Base-by-base conservation (phyloP, 257 asterid species). In the Nicotiana attenuata region DNA sequence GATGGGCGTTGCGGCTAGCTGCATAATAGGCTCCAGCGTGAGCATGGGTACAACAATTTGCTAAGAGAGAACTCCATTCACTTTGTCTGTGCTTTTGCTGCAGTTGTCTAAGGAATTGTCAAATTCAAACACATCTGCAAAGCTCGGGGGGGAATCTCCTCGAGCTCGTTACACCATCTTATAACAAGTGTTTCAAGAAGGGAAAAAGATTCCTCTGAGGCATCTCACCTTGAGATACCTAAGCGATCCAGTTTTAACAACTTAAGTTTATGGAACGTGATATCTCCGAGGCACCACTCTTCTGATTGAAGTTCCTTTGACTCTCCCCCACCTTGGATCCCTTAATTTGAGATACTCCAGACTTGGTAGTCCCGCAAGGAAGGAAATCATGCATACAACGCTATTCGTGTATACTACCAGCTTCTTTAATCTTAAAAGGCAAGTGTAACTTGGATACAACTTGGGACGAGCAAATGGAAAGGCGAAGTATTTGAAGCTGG, bases 111-210 rank as follows among this genome's bases (percentile, higher is more conserved):
- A 35, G 41, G 1, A 5, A 35, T 0, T 35, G 41, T 35, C 41
- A 35, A 35, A 31, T 33, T 33, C 0, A 5, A 33, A 33, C 7
- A 5, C 38, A 33, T 33, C 38, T 28, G 29, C 29, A 28, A 28
- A 28, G 29, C 29, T 28, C 29, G 29, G 29, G 29, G 29, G 0
- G 76, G 53, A 3, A 67, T 67, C 56, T 10, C 56, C 56, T 38
- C 31, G 3, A 38, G 56, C 0, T 2, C 0, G 0, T 0, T 0
- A 2, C 77, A 38, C 10, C 0, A 0, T 0, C 0, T 10, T 68
- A 68, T 68, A 68, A 38, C 56, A 10, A 61, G 17, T 68, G 56
- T 68, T 38, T 68, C 55, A 4, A 68, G 77, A 28, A 9, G 1
- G 5, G 77, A 56, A 68, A 68, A 68, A 2, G 77, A 68, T 10